These are phyloP conservation scores for Arthroderma uncinatum DNA, from an alignment of 2,329 filamentous ascomycete species.

Conservation along the genomic window DNA sequence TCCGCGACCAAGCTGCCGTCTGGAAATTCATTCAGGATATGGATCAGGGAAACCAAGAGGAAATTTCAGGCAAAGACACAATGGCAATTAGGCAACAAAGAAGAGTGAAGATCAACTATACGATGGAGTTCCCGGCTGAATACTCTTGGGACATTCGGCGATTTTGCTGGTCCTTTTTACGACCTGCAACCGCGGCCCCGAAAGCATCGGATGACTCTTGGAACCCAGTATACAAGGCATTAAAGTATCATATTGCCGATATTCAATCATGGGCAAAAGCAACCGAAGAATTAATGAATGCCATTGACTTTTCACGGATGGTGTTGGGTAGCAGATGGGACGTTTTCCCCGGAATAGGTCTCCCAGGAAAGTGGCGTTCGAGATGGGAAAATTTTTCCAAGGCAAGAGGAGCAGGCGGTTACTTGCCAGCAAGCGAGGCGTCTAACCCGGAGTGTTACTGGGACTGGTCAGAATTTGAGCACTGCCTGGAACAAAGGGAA, in stretches of 20 bases:
- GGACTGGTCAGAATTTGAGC: conserved; percentile 2
- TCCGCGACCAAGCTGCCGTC: neutral
- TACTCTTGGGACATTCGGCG: neutral
- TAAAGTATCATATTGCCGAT: neutral
- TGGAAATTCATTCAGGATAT: neutral
- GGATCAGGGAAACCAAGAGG: neutral
- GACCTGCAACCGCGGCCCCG: neutral
- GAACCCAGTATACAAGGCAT: neutral
- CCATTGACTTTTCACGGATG: neutral
- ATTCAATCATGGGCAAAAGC: neutral
- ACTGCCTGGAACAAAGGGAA: neutral
- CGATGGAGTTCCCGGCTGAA: neutral
- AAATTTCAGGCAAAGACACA: neutral
- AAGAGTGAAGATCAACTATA: neutral
- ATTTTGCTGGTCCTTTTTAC: neutral
- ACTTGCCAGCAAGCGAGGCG: neutral
- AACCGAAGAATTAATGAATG: neutral
- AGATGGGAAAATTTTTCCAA: neutral
- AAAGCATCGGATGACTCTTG: neutral
- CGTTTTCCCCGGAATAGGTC: neutral
- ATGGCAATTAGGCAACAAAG: neutral
- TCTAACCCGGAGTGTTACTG: neutral
- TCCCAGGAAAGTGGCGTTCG: neutral
- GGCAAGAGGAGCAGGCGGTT: neutral
- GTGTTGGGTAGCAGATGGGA: neutral